Conservation (phyloP, 345 rosid species). For the Pistacia integerrima region DNA sequence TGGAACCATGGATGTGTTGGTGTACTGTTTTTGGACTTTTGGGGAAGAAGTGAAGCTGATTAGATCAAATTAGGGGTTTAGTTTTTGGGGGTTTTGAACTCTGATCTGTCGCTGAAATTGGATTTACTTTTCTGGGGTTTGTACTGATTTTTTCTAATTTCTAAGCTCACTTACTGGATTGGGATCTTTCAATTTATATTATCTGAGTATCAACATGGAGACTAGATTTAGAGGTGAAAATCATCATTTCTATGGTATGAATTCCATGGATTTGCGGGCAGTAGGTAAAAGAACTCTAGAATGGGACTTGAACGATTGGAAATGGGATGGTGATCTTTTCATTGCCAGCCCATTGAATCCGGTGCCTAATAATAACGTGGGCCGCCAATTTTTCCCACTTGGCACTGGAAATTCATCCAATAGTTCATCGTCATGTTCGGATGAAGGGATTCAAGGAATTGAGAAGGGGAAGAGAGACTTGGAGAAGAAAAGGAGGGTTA, state of each 20-base stretch:
- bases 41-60: slow-evolving; percentile 72
- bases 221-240: slow-evolving; percentile 70
- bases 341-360: slow-evolving; percentile 70
- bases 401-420: slow-evolving; percentile 68
- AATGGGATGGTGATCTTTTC: slow-evolving; percentile 98
- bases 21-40: slow-evolving; percentile 66
- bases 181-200: slow-evolving; percentile 22
- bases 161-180: slow-evolving; percentile 24
- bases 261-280: slow-evolving; percentile 44
- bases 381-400: slow-evolving; percentile 63
- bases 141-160: slow-evolving; percentile 5
- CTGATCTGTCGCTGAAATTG: slow-evolving; percentile 42
- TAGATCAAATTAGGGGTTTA: slow-evolving; percentile 27
- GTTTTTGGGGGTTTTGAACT: slow-evolving; percentile 30
- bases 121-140: slow-evolving; percentile 14
- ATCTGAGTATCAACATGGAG: slow-evolving; percentile 53
- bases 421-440: slow-evolving; percentile 83
- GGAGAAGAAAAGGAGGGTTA: slow-evolving; percentile 81
- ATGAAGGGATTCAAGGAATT: slow-evolving; percentile 59
- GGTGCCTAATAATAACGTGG: slow-evolving; percentile 34
- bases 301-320: slow-evolving; percentile 96
- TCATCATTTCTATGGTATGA: slow-evolving; percentile 56
- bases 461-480: slow-evolving; percentile 56
- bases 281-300: slow-evolving; percentile 70
- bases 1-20: slow-evolving; percentile 68